phyloP scores from a whole-genome alignment of 768 basidiomycete genomes.

The Lactarius hatsudake region DNA sequence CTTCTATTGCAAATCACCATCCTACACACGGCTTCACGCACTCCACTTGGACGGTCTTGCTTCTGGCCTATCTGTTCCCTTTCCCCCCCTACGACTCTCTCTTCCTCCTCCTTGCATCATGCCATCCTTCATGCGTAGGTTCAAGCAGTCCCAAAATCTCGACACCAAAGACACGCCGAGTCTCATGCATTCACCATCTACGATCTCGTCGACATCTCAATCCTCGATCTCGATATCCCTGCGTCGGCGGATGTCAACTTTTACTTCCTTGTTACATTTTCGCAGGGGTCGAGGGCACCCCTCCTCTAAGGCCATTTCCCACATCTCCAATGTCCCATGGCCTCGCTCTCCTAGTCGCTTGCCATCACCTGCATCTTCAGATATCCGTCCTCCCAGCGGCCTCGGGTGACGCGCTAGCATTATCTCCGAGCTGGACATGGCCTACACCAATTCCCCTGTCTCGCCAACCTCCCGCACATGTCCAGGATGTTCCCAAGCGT shows the following conservation, averaged over 20 bases:
- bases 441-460: neutral
- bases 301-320: neutral
- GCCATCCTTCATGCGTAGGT: constrained; percentile 5
- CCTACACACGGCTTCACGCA: neutral
- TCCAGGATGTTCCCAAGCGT: neutral
- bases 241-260: neutral
- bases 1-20: neutral
- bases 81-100: neutral
- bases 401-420: constrained; percentile 28
- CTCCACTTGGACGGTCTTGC: neutral
- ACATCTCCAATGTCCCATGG: constrained; percentile 9
- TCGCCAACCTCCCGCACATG: neutral
- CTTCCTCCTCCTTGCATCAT: neutral
- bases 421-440: constrained; percentile 13
- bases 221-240: constrained; percentile 5
- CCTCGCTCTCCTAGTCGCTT: constrained; percentile 14
- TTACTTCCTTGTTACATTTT: constrained; percentile 5
- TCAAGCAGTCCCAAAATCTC: neutral
- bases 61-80: neutral
- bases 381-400: constrained; percentile 29
- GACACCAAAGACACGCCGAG: neutral
- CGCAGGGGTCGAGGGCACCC: neutral
- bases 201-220: constrained; percentile 15
- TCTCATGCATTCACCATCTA: constrained; percentile 17
- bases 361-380: constrained; percentile 26